Base-by-base conservation (phyloP, 805 yeast species). In the Ascoidea asiatica region DNA sequence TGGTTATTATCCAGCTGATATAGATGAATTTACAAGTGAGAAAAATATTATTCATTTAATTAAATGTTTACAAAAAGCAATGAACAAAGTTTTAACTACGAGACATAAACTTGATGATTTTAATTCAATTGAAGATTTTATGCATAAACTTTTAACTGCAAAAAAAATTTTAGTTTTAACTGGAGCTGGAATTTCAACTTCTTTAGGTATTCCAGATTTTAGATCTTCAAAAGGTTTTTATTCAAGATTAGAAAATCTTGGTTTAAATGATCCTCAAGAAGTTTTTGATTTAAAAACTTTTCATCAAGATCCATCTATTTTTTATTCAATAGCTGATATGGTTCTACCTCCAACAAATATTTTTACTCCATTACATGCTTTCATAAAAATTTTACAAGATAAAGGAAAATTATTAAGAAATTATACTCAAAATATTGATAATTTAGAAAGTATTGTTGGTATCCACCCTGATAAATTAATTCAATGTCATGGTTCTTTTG, bases 401-500 rank as follows among this genome's bases (percentile, higher is more conserved):
- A 77, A 81, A 57, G 81, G 81, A 7, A 87, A 83, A 59, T 66
- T 88, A 40, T 61, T 88, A 46, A 70, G 95, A 52, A 86, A 87
- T 58, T 88, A 88, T 60, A 86, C 96, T 1, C 96, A 88, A 58
- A 88, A 88, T 56, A 88, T 88, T 43, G 96, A 88, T 60, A 86
- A 88, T 56, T 59, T 88, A 50, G 95, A 87, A 62, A 73, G 75
- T n/a, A 73, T 76, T 50, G 95, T 84, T 0, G 95, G 95, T 4
- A 70, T 88, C 5, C 58, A 65, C 5, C 61, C 69, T 1, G 85
- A 79, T 5, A 79, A 77, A 52, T 59, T 83, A 50, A 82, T 88
- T 20, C 95, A 87, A 61, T 88, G 96, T 57, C 96, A 88, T 61
- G 96, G 96, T 1, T 84, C 95, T 2, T 88, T 88, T 61, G 95